Evolutionary conservation across 805 yeast species (phyloP).

Genomic region (Metschnikowia borealis): DNA sequence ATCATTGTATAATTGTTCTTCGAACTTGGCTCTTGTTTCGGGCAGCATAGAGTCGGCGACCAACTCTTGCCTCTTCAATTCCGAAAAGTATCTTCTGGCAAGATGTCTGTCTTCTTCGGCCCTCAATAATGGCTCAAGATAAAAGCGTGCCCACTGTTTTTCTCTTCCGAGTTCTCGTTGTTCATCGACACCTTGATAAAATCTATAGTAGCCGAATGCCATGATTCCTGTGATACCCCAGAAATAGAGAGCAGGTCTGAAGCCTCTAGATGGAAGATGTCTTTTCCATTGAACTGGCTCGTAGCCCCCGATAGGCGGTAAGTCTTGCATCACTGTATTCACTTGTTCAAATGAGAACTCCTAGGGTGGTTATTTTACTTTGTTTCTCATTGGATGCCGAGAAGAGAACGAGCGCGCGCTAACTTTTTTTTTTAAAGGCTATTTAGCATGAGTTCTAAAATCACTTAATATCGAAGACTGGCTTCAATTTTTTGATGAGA

Average conservation of each 20-base stretch:
- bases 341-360: conserved; percentile 1
- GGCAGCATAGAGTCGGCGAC: conserved; percentile 41
- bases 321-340: conserved; percentile 53
- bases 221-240: conserved; percentile 60
- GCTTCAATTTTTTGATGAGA: conserved; percentile 80
- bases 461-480: conserved; percentile 77
- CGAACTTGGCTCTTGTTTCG: conserved; percentile 37
- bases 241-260: conserved; percentile 70
- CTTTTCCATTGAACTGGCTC: conserved; percentile 88
- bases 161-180: conserved; percentile 73
- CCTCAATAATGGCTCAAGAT: conserved; percentile 65
- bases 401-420: conserved; percentile 3
- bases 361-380: conserved; percentile 9
- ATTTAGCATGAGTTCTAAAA: background rate
- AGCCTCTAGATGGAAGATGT: conserved; percentile 80
- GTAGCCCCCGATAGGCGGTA: conserved; percentile 85
- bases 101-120: conserved; percentile 81
- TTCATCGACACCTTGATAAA: conserved; percentile 67
- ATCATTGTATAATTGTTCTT: conserved; percentile 41
- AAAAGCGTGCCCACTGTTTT: conserved; percentile 70
- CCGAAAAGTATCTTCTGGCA: conserved; percentile 65
- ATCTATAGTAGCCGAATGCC: conserved; percentile 67
- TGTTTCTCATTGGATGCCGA: conserved; percentile 16
- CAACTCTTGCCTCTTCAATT: conserved; percentile 61
- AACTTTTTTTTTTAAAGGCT: background rate